A percentile compares a stretch with the other conserved stretches of the same genome.
These are phyloP conservation scores for Pichia sp. DNA, from an alignment of 1,139 yeast genomes.

Conservation along the genomic window DNA sequence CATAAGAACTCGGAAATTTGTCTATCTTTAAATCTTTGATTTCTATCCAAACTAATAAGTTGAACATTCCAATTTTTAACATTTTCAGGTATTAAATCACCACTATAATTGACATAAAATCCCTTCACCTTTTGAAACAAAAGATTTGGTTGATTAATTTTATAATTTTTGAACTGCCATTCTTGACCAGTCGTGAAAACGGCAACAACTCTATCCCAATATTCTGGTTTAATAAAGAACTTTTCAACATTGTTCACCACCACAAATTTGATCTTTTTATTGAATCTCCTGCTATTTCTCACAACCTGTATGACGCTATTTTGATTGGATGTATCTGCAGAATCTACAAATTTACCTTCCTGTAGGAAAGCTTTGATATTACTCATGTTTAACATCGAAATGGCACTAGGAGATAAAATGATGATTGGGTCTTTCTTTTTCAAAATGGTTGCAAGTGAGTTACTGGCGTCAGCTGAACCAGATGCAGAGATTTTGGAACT, in stretches of 20 bases:
- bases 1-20: constrained; percentile 82
- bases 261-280: constrained; percentile 51
- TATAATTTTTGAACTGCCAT: constrained; percentile 92
- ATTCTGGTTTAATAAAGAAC: constrained; percentile 90
- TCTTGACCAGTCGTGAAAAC: constrained; percentile 94
- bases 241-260: constrained; percentile 85
- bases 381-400: constrained; percentile 72
- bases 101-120: constrained; percentile 64
- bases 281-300: constrained; percentile 49
- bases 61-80: constrained; percentile 86
- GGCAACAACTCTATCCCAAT: constrained; percentile 95
- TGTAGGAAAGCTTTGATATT: constrained; percentile 81
- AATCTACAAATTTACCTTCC: constrained; percentile 58
- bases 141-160: constrained; percentile 70
- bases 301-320: constrained; percentile 44
- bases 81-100: constrained; percentile 71
- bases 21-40: constrained; percentile 78
- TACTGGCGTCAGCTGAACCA: not conserved
- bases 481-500: not conserved
- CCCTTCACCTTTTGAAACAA: constrained; percentile 84
- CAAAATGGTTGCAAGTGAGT: constrained; percentile 7
- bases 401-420: constrained; percentile 88
- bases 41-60: constrained; percentile 69
- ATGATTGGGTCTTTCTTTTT: constrained; percentile 74
- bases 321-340: not conserved